Evolutionary conservation across 805 yeast genomes (phyloP).

Genomic region (Cyberlindnera xishuangbannaensis): DNA sequence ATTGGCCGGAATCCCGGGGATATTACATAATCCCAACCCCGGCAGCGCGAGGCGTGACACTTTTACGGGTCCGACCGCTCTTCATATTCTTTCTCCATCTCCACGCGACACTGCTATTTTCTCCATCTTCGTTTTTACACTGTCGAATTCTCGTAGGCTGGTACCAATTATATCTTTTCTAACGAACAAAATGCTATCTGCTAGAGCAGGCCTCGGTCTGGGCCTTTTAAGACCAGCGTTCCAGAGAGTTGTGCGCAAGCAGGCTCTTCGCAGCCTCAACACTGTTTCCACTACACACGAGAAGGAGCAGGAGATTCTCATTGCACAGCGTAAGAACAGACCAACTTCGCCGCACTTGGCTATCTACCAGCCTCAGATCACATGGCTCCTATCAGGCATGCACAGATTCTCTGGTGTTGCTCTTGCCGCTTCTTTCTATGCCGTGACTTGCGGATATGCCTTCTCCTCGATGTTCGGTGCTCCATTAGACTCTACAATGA

Average conservation of each 20-base stretch:
- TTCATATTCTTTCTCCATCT: too few relatives aligned
- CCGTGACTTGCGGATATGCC: constrained; percentile 69
- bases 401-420: constrained; percentile 89
- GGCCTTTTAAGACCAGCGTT: constrained; percentile 8
- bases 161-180: background rate
- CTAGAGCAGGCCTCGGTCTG: constrained; percentile 10
- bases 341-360: constrained; percentile 88
- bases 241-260: constrained; percentile 9
- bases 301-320: constrained; percentile 63
- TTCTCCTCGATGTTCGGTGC: constrained; percentile 59
- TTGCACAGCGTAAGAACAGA: constrained; percentile 79
- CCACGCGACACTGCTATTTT: too few relatives aligned
- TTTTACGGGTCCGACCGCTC: too few relatives aligned
- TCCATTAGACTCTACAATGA: constrained; percentile 28
- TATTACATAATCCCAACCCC: too few relatives aligned
- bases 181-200: constrained; percentile 5
- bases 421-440: constrained; percentile 75
- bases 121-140: background rate
- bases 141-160: background rate
- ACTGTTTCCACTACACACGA: constrained; percentile 51
- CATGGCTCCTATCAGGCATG: constrained; percentile 71
- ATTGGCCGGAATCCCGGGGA: background rate
- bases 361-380: constrained; percentile 87
- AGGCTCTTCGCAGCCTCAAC: constrained; percentile 17
- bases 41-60: too few relatives aligned